Conservation (phyloP, 371 early-diverging fungal genomes). For the Rhizomucor miehei region DNA sequence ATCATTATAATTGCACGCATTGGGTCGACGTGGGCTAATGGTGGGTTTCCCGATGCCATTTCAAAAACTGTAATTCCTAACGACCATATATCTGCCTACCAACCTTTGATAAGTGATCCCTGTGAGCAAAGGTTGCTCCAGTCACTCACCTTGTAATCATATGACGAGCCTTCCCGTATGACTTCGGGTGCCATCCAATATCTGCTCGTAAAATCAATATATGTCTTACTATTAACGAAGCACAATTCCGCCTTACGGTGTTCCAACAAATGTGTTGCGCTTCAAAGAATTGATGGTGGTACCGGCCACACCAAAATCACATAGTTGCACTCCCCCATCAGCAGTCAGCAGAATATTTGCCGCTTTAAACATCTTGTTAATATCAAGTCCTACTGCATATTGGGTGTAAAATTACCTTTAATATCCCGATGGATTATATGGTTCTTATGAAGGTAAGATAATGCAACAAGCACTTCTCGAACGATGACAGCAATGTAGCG, state of each 20-base stretch:
- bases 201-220: constrained; percentile 24
- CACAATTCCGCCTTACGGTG: constrained; percentile 77
- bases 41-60: constrained; percentile 93
- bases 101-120: neutral
- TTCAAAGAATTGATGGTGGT: constrained; percentile 68
- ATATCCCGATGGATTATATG: constrained; percentile 97
- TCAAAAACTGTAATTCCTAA: constrained; percentile 97
- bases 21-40: constrained; percentile 90
- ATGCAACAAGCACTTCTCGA: constrained; percentile 82
- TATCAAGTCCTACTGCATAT: too few species aligned
- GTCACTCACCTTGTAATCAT: constrained; percentile 65
- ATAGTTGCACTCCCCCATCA: constrained; percentile 90
- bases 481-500: constrained; percentile 83
- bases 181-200: constrained; percentile 95
- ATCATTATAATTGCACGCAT: constrained; percentile 89
- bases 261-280: constrained; percentile 87
- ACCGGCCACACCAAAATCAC: constrained; percentile 90
- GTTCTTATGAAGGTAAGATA: constrained; percentile 91
- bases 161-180: constrained; percentile 73
- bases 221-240: too few species aligned
- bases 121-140: neutral
- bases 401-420: constrained; percentile 78
- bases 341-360: constrained; percentile 93
- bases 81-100: constrained; percentile 86
- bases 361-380: constrained; percentile 33